Conservation (phyloP, 129 eudicot species). For the Flaveria bidentis region DNA sequence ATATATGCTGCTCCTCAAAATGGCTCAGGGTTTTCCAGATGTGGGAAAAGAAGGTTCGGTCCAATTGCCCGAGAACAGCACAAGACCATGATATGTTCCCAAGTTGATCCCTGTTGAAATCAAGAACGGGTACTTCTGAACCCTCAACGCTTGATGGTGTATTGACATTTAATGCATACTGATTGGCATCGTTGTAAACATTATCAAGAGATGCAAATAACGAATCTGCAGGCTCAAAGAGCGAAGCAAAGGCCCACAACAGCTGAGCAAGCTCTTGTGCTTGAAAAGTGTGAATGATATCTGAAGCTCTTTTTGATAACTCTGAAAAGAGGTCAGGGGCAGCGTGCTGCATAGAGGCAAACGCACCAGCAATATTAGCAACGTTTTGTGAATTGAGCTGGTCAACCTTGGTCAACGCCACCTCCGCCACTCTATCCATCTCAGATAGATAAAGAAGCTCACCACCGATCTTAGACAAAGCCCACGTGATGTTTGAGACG, state of each 20-base stretch:
- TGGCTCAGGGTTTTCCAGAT: constrained; percentile 66
- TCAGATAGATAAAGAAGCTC: constrained; percentile 88
- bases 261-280: constrained; percentile 89
- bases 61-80: constrained; percentile 82
- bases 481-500: constrained; percentile 94
- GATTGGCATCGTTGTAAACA: constrained; percentile 39
- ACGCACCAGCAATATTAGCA: constrained; percentile 90
- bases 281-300: constrained; percentile 61
- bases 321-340: constrained; percentile 74
- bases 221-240: constrained; percentile 64
- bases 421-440: constrained; percentile 96
- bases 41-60: constrained; percentile 52
- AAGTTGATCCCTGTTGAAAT: constrained; percentile 63
- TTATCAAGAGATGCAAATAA: constrained; percentile 64
- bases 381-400: constrained; percentile 87
- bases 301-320: constrained; percentile 58
- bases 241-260: constrained; percentile 92
- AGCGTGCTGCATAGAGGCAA: constrained; percentile 93
- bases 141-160: constrained; percentile 10
- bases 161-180: too few relatives aligned
- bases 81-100: constrained; percentile 92
- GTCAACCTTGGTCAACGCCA: constrained; percentile 62
- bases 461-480: constrained; percentile 92
- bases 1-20: constrained; percentile 57
- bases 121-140: constrained; percentile 39